Base-by-base conservation (phyloP, 148 eudicot species). In the Camellia sinensis region DNA sequence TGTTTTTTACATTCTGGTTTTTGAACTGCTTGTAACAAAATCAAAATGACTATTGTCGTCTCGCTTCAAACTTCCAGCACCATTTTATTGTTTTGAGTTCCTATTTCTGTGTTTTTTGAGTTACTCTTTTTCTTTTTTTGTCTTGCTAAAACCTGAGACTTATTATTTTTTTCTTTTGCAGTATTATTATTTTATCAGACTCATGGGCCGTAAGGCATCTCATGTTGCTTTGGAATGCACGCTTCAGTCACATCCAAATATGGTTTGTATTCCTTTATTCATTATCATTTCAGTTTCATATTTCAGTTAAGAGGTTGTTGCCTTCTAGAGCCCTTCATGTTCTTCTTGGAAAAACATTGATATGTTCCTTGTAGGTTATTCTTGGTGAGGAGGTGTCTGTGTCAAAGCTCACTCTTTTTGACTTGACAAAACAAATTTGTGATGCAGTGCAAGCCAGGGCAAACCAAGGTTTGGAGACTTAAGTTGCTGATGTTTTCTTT, bases 161-260 rank as follows among this genome's bases (percentile, higher is more conserved):
- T 65, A 40, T 3, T 44, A 77, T 46, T 12, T 65, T 68, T 83
- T 76, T 76, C 83, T 57, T 89, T 21, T 75, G 79, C 61, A 96
- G 98, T 96, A 96, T 87, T 96, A 96, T 68, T 96, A 96, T 74
- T 96, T 96, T 84, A 92, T 96, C 72, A 89, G 99, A 65, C 94
- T 96, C 84, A 96, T 96, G 99, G 99, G 99, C 19, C 91, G 98
- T 77, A 96, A 88, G 89, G 98, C 98, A 72, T 96, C 99, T 71
- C 98, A 96, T 81, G 99, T 96, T 81, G 98, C 99, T 62, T 72
- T 96, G 82, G 99, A 96, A 81, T 96, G 99, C 88, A 92, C 99
- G 78, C 92, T 96, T 59, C 98, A 96, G 86, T 96, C 99, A 22
- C 98, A 96, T 88, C 99, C 99, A 56, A 96, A 96, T 80, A 84